Evolutionary conservation across 768 basidiomycete genomes (phyloP).

Genomic region (Naganishia vaughanmartiniae): DNA sequence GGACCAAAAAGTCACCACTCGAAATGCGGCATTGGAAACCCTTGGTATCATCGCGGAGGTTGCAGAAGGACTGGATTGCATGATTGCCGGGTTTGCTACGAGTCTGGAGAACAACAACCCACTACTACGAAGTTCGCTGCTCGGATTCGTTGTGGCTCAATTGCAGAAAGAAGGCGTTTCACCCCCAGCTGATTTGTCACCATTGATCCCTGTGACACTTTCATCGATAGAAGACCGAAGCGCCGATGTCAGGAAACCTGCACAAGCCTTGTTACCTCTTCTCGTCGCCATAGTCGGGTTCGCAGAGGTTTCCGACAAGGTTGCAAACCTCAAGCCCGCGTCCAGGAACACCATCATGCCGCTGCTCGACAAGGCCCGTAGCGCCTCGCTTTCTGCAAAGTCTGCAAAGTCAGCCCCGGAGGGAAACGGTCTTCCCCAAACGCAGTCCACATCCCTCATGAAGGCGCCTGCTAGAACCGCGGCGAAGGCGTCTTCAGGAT

Average conservation of each 20-base stretch:
- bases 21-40: conserved; percentile 71
- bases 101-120: conserved; percentile 82
- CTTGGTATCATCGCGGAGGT: conserved; percentile 79
- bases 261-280: conserved; percentile 73
- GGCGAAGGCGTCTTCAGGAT: not conserved
- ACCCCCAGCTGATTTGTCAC: conserved; percentile 62
- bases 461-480: conserved; percentile 7
- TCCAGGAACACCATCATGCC: conserved; percentile 79
- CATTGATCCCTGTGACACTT: conserved; percentile 66
- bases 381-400: conserved; percentile 51
- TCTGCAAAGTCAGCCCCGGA: conserved; percentile 35
- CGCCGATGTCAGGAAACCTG: conserved; percentile 85
- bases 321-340: conserved; percentile 83
- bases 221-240: conserved; percentile 84
- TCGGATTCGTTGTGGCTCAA: conserved; percentile 46
- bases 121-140: conserved; percentile 64
- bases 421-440: conserved; percentile 34
- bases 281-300: conserved; percentile 74
- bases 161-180: conserved; percentile 56
- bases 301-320: conserved; percentile 80
- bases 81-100: conserved; percentile 73
- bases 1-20: conserved; percentile 86
- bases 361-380: conserved; percentile 74
- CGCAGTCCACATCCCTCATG: conserved; percentile 35
- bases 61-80: conserved; percentile 76